Base-by-base conservation (phyloP, 805 yeast genomes). In the Lipomyces sp. region DNA sequence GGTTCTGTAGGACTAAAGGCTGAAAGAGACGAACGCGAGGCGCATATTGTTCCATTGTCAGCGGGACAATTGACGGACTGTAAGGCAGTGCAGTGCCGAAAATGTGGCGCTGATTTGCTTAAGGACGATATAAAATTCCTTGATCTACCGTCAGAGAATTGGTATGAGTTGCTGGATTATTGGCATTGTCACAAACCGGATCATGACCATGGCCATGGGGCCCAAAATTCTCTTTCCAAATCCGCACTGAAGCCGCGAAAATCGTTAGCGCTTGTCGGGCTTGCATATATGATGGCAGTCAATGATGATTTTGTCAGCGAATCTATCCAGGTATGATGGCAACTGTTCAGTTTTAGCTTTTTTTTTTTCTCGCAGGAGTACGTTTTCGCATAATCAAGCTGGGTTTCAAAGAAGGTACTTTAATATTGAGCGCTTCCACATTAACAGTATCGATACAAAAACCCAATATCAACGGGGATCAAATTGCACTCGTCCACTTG, bases 151-250 rank as follows among this genome's bases (percentile, higher is more conserved):
- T 89, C 96, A 0, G 98, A 92, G 74, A 80, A 86, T 59, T 94
- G 99, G 99, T 86, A 89, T 13, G 99, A 94, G 75, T 80, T 95
- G 84, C 89, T 94, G 96, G 98, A 94, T 65, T 90, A 89, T 71
- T 94, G 99, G 99, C 98, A 94, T 76, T 94, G 99, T 75, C 98
- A 94, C 64, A 80, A 80, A 64, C 83, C 83, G 39, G 60, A 59
- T 39, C 64, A 63, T 56, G 63, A 63, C 51, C 64, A 62, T 39
- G 29, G 54, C n/a, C 42, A 51, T n/a, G 34, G 29, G 48, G 57
- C 48, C 11, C 11, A 35, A 7, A 34, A 37, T 8, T 60, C 3
- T 18, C 10, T 57, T 2, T 53, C 69, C 13, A 59, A 54, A 29
- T 67, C 66, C 24, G 57, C 45, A 42, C 58, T 68, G 37, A 54